Conservation (phyloP, 768 basidiomycete genomes). For the Steccherinum ochraceum region DNA sequence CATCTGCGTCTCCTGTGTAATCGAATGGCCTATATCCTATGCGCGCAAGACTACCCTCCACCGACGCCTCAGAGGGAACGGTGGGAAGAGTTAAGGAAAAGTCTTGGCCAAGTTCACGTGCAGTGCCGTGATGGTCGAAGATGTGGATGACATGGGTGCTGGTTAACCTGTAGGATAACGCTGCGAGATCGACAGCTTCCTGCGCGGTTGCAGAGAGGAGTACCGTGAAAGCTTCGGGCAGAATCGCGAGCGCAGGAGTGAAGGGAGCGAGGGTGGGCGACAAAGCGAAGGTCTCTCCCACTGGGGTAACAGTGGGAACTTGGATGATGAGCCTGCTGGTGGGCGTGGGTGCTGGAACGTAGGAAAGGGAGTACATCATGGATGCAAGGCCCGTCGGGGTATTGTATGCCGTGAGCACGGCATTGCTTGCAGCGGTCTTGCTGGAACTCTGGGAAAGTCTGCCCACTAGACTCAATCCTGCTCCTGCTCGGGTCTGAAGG, state of each 20-base stretch:
- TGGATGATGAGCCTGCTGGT: conserved; percentile 74
- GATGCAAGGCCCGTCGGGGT: conserved; percentile 77
- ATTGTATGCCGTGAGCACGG: conserved; percentile 72
- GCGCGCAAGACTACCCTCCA: conserved; percentile 38
- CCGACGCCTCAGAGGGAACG: background rate
- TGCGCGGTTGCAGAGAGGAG: conserved; percentile 81
- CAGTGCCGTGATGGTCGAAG: conserved; percentile 79
- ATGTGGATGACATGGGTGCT: conserved; percentile 76
- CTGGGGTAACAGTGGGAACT: conserved; percentile 67
- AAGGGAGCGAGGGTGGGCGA: conserved; percentile 74
- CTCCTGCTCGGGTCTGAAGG: conserved; percentile 80
- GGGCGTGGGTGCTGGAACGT: conserved; percentile 58
- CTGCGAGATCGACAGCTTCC: conserved; percentile 73
- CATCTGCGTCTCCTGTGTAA: conserved; percentile 60
- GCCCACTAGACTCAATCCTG: conserved; percentile 75
- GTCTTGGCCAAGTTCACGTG: conserved; percentile 67
- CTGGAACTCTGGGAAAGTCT: conserved; percentile 76
- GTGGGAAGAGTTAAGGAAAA: conserved; percentile 33
- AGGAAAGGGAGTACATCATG: conserved; percentile 75
- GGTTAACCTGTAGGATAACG: conserved; percentile 66
- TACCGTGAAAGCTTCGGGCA: conserved; percentile 64
- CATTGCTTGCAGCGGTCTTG: conserved; percentile 51
- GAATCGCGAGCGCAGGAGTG: conserved; percentile 47
- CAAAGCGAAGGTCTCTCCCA: conserved; percentile 60
- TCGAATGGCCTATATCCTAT: conserved; percentile 74